A percentile compares a stretch with the other conserved stretches of the same genome.
These are phyloP conservation scores for Globisporangium yorkense DNA, from an alignment of 352 stramenopile species.

Conservation along the genomic window DNA sequence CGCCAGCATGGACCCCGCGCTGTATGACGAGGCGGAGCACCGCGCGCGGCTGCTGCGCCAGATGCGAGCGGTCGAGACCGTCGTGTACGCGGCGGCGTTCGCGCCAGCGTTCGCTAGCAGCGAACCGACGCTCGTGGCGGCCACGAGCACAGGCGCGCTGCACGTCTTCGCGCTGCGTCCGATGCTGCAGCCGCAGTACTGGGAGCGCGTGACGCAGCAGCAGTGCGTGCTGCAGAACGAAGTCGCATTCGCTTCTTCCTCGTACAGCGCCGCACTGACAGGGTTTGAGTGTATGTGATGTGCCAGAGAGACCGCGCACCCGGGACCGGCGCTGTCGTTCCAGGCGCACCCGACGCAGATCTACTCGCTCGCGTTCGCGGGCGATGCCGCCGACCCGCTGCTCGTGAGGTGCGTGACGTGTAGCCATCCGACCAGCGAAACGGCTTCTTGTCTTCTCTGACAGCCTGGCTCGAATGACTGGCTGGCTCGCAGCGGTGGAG, in stretches of 20 bases:
- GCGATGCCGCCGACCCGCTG: slow-evolving; percentile 40
- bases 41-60: slow-evolving; percentile 40
- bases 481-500: slow-evolving; percentile 36
- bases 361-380: slow-evolving; percentile 67
- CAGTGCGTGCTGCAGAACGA: slow-evolving; percentile 16
- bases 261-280: neutral
- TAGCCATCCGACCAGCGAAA: neutral
- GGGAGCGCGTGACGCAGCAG: slow-evolving; percentile 33
- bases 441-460: neutral
- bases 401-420: slow-evolving; percentile 42
- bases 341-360: slow-evolving; percentile 67
- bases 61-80: slow-evolving; percentile 41
- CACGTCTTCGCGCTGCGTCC: slow-evolving; percentile 48
- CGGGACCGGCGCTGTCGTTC: slow-evolving; percentile 49
- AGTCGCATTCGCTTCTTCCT: neutral
- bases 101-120: slow-evolving; percentile 20
- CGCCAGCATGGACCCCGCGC: slow-evolving; percentile 38
- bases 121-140: slow-evolving; percentile 50
- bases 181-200: slow-evolving; percentile 41
- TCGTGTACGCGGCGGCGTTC: slow-evolving; percentile 56
- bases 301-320: slow-evolving; percentile 29
- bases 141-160: slow-evolving; percentile 53
- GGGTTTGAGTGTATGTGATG: neutral
- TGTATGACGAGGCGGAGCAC: slow-evolving; percentile 53
- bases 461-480: too few species aligned